Percentiles rank a stretch among this genome's conserved stretches.
Evolutionary conservation across 257 asterid genomes (phyloP).

Genomic region (Perilla frutescens): DNA sequence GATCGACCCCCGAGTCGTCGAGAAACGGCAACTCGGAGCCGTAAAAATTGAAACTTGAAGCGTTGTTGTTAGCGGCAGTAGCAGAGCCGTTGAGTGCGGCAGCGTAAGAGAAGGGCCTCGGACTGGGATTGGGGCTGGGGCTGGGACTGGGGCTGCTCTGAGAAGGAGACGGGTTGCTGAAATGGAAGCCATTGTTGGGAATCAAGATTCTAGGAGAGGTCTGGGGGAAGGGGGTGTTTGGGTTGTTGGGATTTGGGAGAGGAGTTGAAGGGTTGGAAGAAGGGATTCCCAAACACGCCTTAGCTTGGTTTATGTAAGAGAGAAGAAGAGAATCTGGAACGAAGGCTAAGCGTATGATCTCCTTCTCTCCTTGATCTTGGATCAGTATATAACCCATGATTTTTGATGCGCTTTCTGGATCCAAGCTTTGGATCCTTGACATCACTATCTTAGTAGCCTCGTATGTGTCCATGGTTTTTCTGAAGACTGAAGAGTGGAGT

Average conservation of each 20-base stretch:
- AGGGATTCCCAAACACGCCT: slow-evolving; percentile 56
- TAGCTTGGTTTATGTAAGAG: slow-evolving; percentile 65
- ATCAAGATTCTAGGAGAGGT: slow-evolving; percentile 59
- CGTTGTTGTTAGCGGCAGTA: slow-evolving; percentile 31
- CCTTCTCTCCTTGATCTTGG: slow-evolving; percentile 92
- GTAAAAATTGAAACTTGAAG: slow-evolving; percentile 59
- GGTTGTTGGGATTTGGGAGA: background rate
- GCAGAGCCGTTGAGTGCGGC: slow-evolving; percentile 61
- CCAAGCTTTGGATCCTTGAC: slow-evolving; percentile 81
- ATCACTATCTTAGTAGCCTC: slow-evolving; percentile 85
- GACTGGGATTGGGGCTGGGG: slow-evolving; percentile 37
- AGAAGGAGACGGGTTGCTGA: slow-evolving; percentile 64
- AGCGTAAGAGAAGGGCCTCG: slow-evolving; percentile 79
- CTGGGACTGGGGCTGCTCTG: slow-evolving; percentile 27
- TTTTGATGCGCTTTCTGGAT: slow-evolving; percentile 89
- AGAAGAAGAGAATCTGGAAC: slow-evolving; percentile 65
- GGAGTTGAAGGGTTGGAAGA: slow-evolving; percentile 45
- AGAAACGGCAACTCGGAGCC: slow-evolving; percentile 55
- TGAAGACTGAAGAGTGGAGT: too few species aligned
- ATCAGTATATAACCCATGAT: slow-evolving; percentile 90
- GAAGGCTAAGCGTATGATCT: slow-evolving; percentile 85
- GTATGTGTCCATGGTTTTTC: slow-evolving; percentile 65
- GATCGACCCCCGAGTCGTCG: slow-evolving; percentile 70
- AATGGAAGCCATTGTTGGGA: slow-evolving; percentile 66
- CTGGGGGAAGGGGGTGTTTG: slow-evolving; percentile 38